phyloP scores from a whole-genome alignment of 2,329 filamentous ascomycete genomes.

The Verticillium tricorpus region DNA sequence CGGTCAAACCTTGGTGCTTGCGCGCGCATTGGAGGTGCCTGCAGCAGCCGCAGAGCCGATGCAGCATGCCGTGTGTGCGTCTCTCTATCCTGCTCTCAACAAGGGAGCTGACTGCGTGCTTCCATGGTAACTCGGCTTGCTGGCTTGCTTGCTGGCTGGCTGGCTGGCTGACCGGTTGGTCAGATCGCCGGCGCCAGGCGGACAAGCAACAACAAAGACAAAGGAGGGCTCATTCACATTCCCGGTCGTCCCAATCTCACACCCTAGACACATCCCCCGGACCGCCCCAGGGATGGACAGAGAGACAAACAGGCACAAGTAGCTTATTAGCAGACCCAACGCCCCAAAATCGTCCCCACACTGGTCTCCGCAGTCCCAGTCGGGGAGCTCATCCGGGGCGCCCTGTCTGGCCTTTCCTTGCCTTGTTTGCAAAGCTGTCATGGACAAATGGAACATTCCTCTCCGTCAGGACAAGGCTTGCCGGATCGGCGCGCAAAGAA shows the following conservation, averaged over 20 bases:
- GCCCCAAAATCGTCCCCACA: background rate
- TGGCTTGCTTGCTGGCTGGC: no score
- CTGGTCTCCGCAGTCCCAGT: background rate
- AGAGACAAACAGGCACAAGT: no score
- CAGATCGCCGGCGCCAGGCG: no score
- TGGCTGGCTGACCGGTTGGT: no score
- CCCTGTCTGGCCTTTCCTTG: background rate
- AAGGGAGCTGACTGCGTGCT: no score
- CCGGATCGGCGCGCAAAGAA: background rate
- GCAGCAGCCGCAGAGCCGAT: no score
- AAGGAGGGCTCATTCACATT: background rate
- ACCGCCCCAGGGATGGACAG: background rate
- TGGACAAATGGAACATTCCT: constrained; percentile 4
- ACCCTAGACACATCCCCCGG: background rate
- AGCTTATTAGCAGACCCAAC: background rate
- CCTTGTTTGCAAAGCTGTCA: constrained; percentile 3
- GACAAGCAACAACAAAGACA: background rate
- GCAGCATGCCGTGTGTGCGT: no score
- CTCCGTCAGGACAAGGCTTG: background rate
- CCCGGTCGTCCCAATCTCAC: background rate
- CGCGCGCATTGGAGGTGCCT: no score
- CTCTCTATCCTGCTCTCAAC: no score
- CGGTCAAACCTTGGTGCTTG: no score
- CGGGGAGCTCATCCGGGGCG: constrained; percentile 1
- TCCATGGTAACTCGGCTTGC: no score